Evolutionary conservation across 495 filamentous ascomycete species (phyloP), one percentile per base, ranked within the genome.

Genomic region (Aspergillus kassunensis): DNA sequence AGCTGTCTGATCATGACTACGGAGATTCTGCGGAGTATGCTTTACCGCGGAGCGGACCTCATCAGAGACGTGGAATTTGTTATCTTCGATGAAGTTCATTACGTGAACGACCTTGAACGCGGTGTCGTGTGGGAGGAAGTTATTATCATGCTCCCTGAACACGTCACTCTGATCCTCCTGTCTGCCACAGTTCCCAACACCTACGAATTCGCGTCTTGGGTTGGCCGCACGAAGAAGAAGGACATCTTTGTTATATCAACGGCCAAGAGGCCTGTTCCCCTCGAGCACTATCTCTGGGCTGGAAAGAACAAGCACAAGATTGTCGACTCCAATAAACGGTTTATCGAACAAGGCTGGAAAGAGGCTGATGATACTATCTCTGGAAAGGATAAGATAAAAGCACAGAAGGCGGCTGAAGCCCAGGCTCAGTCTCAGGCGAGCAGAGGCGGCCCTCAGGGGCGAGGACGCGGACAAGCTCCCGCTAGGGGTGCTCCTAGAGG

Each of bases 81-180:
- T 56, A 96, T 98, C 49, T 98, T 98, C 59, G 93, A 98, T 61
- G 93, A 98, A 65, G 93, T 98, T 4, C 93, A 98, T 68, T 98
- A 98, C 66, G 93, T 98, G 40, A 98, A 98, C 60, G 93, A 98
- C 61, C 78, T 84, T n/a, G 93, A 98, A 73, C 81, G 93, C 65
- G 93, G 93, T 55, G 93, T 98, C 0, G 93, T 98, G 7, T 98
- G 93, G 93, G 93, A 98, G 70, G 93, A 98, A 67, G 93, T 98
- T 54, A 98, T 98, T 62, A 98, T 98, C 62, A 97, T 98, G 95
- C 81, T 97, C 41, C 93, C 93, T 4, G 91, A 91, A 60, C 93
- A 97, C 72, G 90, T 97, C 39, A 93, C 95, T 2, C 73, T 98
- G 31, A 97, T 98, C 54, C 76, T 97, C 10, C 81, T 98, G 2